phyloP scores from a whole-genome alignment of 2,329 filamentous ascomycete genomes.

The Ascochyta fabae region DNA sequence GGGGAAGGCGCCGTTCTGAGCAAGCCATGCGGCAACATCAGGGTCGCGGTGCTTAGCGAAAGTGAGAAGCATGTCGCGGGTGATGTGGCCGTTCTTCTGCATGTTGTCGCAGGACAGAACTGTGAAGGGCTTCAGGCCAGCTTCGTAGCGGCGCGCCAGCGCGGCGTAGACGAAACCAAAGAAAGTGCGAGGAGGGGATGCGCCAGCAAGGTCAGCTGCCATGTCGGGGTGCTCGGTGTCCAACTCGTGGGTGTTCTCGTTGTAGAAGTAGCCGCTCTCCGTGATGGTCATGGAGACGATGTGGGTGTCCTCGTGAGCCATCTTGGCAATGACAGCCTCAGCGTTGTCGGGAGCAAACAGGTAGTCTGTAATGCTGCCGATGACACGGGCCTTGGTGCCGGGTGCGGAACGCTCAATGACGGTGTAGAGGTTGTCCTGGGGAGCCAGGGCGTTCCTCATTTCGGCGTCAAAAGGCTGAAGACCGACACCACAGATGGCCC shows the following conservation, averaged over 20 bases:
- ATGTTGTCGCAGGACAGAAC: constrained; percentile 42
- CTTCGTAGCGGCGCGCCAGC: constrained; percentile 32
- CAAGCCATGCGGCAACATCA: constrained; percentile 35
- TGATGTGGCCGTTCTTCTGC: constrained; percentile 40
- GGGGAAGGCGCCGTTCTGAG: constrained; percentile 38
- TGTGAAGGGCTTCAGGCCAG: constrained; percentile 37
- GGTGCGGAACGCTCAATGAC: constrained; percentile 35
- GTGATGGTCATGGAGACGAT: constrained; percentile 41
- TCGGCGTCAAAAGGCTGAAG: constrained; percentile 36
- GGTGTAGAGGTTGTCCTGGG: constrained; percentile 39
- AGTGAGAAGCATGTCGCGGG: constrained; percentile 33
- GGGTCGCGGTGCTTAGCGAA: constrained; percentile 34
- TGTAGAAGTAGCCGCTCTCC: constrained; percentile 40
- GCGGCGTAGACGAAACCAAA: constrained; percentile 38
- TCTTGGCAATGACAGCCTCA: constrained; percentile 39
- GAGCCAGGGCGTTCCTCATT: constrained; percentile 33
- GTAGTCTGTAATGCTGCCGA: constrained; percentile 38
- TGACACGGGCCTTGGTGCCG: constrained; percentile 31
- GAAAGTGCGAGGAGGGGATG: constrained; percentile 32
- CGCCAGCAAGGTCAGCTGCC: constrained; percentile 31
- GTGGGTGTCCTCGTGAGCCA: constrained; percentile 39
- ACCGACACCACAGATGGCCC: constrained; percentile 40
- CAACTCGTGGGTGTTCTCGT: constrained; percentile 40
- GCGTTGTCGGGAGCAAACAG: constrained; percentile 37
- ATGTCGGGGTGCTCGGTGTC: constrained; percentile 36